Evolutionary conservation across 1,139 yeast species (phyloP).

Genomic region (Lodderomyces parapsilosis): DNA sequence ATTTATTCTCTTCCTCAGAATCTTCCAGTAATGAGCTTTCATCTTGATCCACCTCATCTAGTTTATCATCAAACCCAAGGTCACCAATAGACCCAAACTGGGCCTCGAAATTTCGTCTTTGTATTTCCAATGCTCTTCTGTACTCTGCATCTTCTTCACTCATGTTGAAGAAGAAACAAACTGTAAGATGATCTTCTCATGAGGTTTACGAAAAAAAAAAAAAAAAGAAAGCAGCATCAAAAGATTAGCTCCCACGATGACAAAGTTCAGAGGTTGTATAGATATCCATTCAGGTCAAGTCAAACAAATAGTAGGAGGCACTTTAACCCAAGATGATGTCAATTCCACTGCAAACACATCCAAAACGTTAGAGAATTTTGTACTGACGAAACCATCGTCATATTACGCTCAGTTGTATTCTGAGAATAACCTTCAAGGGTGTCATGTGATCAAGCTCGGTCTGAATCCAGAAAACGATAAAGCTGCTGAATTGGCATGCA

Average conservation of each 20-base stretch:
- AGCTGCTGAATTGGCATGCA: constrained; percentile 77
- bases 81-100: constrained; percentile 66
- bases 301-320: constrained; percentile 95
- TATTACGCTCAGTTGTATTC: constrained; percentile 75
- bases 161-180: constrained; percentile 13
- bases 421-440: constrained; percentile 58
- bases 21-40: constrained; percentile 11
- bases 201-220: constrained; percentile 7
- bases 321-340: constrained; percentile 58
- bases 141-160: constrained; percentile 41
- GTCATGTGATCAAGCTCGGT: constrained; percentile 93
- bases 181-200: constrained; percentile 10
- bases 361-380: constrained; percentile 69
- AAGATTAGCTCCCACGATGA: constrained; percentile 50
- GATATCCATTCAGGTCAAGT: constrained; percentile 94
- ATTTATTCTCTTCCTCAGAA: constrained; percentile 11
- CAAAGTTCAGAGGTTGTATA: constrained; percentile 89
- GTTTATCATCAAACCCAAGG: constrained; percentile 59
- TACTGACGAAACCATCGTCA: constrained; percentile 71
- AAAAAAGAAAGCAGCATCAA: neutral
- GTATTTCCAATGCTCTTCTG: constrained; percentile 49
- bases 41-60: constrained; percentile 22
- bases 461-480: constrained; percentile 69
- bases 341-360: constrained; percentile 12
- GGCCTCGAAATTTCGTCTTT: constrained; percentile 62